phyloP scores from a whole-genome alignment of 2,329 filamentous ascomycete species.

The Fusarium marasasianum region DNA sequence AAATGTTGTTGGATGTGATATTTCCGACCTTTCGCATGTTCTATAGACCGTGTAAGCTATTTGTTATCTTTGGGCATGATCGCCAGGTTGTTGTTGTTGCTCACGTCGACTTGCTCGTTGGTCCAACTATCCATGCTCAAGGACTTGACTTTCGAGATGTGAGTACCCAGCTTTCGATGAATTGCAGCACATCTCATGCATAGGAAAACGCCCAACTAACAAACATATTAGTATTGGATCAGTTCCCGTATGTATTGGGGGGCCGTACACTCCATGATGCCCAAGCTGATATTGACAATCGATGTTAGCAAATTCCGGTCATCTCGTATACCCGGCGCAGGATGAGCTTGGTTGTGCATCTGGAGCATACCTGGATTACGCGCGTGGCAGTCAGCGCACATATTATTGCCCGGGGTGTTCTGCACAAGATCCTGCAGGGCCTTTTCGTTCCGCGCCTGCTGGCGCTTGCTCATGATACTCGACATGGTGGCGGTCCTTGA shows the following conservation, averaged over 20 bases:
- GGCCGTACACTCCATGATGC: constrained; percentile 91
- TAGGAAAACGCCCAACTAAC: constrained; percentile 89
- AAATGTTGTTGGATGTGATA: constrained; percentile 82
- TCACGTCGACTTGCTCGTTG: constrained; percentile 93
- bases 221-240: constrained; percentile 29
- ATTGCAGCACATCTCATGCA: constrained; percentile 97
- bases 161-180: constrained; percentile 95
- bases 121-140: constrained; percentile 99
- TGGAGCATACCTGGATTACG: constrained; percentile 82
- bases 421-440: constrained; percentile 89
- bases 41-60: constrained; percentile 56
- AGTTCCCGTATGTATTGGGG: background rate
- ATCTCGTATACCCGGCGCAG: background rate
- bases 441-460: constrained; percentile 97
- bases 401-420: constrained; percentile 84
- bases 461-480: constrained; percentile 86
- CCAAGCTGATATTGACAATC: constrained; percentile 71
- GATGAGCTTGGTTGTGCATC: constrained; percentile 4
- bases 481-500: constrained; percentile 64
- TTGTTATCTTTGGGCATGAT: background rate
- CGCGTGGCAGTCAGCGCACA: constrained; percentile 91
- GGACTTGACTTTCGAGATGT: constrained; percentile 98
- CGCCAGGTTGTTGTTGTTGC: constrained; percentile 40
- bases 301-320: constrained; percentile 40
- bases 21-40: constrained; percentile 97